Evolutionary conservation across 257 asterid genomes (phyloP), one percentile per base, ranked within the genome.

Genomic region (Vinca minor): DNA sequence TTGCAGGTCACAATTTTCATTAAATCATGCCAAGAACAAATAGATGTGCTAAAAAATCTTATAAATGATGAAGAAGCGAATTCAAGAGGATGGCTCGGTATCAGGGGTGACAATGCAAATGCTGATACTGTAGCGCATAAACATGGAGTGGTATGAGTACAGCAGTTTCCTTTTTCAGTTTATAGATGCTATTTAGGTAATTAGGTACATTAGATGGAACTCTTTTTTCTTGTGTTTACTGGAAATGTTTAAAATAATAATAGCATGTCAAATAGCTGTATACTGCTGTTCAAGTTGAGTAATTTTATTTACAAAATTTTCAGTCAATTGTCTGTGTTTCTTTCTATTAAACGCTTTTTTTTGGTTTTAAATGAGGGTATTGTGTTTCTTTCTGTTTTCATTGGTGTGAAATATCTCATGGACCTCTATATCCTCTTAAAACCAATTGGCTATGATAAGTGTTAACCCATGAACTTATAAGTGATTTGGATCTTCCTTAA

Each of bases 1-100:
- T 31, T 70, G 77, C 91, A 93, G 99, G 96, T 93, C 47, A 79
- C 90, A 42, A 65, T 87, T 64, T 93, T 87, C 71, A 82, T 89
- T 58, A 93, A 89, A 83, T 71, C 96, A 25, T 89, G 99, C 82
- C 84, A 89, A 82, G 97, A 93, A 62, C 91, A 86, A 78, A 93
- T 93, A 64, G 97, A 93, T 75, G 85, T 93, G 64, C 89, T 93
- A 41, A 79, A 81, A 71, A 81, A 82, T 68, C 78, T 85, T 78
- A 84, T 89, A 74, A 82, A 69, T 46, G 77, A 80, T 2, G 95
- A 89, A 77, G 95, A 82, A 74, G 84, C 85, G 71, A 77, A 76
- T 62, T 84, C 96, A 73, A 92, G 76, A 81, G 84, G 98, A 59
- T 92, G 98, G 96, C 92, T 85, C 68, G 94, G 91, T 38, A 71